phyloP scores from a whole-genome alignment of 2,329 filamentous ascomycete genomes.

The Hirsutella minnesotensis region DNA sequence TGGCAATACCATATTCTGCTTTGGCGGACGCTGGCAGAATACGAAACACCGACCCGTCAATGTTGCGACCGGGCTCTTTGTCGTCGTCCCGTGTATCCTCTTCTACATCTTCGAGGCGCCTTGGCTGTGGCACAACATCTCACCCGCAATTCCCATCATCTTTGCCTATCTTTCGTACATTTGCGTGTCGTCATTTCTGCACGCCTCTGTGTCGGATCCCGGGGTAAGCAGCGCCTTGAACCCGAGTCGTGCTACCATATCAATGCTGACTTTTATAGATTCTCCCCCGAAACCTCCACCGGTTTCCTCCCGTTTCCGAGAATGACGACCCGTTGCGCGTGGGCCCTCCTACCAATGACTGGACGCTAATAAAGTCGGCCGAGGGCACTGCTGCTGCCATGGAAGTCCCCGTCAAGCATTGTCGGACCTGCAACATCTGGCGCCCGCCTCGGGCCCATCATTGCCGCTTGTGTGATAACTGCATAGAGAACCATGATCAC shows the following conservation, averaged over 20 bases:
- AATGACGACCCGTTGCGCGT: conserved; percentile 71
- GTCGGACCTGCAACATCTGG: conserved; percentile 96
- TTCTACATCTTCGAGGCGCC: conserved; percentile 81
- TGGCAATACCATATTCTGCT: conserved; percentile 84
- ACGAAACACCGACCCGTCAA: conserved; percentile 81
- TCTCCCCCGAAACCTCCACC: conserved; percentile 81
- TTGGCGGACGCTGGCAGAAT: conserved; percentile 79
- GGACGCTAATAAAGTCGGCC: conserved; percentile 80
- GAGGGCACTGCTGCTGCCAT: conserved; percentile 70
- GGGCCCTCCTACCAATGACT: conserved; percentile 81
- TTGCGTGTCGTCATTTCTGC: conserved; percentile 84
- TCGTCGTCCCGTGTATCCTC: conserved; percentile 66
- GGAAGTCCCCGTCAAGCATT: conserved; percentile 97
- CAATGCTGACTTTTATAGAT: conserved; percentile 58
- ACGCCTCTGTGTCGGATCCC: conserved; percentile 85
- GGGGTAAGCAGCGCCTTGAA: conserved; percentile 54
- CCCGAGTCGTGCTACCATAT: not conserved
- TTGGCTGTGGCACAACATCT: conserved; percentile 77
- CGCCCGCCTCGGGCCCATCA: conserved; percentile 90
- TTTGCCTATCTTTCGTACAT: conserved; percentile 90
- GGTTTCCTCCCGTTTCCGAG: conserved; percentile 64
- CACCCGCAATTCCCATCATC: conserved; percentile 75
- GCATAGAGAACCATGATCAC: conserved; percentile 92
- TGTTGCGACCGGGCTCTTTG: conserved; percentile 67
- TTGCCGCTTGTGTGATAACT: conserved; percentile 93